Percentiles rank a stretch among this genome's conserved stretches.
Evolutionary conservation across 768 basidiomycete genomes (phyloP).

Genomic region (Boletellus emodensis): DNA sequence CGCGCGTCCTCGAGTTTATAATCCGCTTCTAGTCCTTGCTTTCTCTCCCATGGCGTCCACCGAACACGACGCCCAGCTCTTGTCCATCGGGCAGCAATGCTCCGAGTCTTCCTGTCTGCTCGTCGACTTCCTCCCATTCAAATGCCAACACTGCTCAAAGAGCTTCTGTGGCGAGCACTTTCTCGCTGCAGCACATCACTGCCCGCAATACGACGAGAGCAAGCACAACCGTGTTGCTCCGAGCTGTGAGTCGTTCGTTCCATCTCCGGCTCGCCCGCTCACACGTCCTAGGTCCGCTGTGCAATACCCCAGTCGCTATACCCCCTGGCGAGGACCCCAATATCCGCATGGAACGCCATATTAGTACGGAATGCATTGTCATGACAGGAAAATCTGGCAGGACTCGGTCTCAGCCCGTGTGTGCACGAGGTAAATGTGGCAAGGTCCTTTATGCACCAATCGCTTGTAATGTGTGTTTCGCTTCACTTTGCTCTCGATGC

Average conservation of each 20-base stretch:
- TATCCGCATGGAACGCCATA: slow-evolving; percentile 73
- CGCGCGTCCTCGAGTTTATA: slow-evolving; percentile 29
- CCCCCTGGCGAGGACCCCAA: slow-evolving; percentile 80
- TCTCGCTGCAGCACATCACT: slow-evolving; percentile 61
- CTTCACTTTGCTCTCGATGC: neutral
- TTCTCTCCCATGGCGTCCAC: slow-evolving; percentile 6
- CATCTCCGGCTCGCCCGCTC: neutral
- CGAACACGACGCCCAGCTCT: slow-evolving; percentile 52
- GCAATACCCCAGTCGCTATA: slow-evolving; percentile 69
- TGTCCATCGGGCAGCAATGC: slow-evolving; percentile 70
- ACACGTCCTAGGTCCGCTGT: slow-evolving; percentile 59
- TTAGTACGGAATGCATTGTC: slow-evolving; percentile 60
- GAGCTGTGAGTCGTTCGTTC: slow-evolving; percentile 46
- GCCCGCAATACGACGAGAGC: slow-evolving; percentile 65
- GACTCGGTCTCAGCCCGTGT: slow-evolving; percentile 49
- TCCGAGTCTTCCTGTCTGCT: slow-evolving; percentile 60
- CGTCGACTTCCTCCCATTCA: slow-evolving; percentile 84
- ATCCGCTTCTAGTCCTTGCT: slow-evolving; percentile 4
- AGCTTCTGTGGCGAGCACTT: slow-evolving; percentile 80
- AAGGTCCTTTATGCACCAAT: slow-evolving; percentile 76
- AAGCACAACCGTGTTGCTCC: slow-evolving; percentile 75
- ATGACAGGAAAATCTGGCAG: slow-evolving; percentile 59
- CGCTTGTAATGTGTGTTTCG: slow-evolving; percentile 58
- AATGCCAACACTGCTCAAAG: slow-evolving; percentile 72
- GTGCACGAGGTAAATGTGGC: slow-evolving; percentile 59